Evolutionary conservation across 805 yeast genomes (phyloP), one percentile per base, ranked within the genome.

Genomic region (Wickerhamomyces mucosus): DNA sequence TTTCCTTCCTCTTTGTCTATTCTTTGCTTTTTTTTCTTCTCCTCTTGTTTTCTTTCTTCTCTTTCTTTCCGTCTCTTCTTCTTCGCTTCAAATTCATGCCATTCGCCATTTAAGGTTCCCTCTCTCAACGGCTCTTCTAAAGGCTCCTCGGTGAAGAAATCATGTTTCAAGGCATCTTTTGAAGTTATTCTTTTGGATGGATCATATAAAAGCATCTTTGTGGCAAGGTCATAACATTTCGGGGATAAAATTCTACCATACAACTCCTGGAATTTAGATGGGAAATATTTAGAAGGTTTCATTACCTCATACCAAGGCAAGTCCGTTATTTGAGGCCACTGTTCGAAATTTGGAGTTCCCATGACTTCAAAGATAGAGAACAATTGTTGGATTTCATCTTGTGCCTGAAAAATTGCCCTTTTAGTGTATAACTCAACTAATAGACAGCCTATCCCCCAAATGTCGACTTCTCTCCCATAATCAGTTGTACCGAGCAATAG

Each of bases 11-110:
- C 23, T 11, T 32, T 22, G 16, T 23, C 35, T 15, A 20, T 21
- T 28, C 25, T 31, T 19, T 32, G 37, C 26, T 41, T 41, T 20
- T 35, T 33, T 20, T 34, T 37, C 5, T 30, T 34, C 18, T 46
- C 47, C 25, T 45, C 45, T 18, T 25, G 24, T 21, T 38, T 42
- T 10, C 35, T 27, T 24, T 48, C 51, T 26, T 48, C 53, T 21
- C 51, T 30, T 29, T 49, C 52, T 28, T 39, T 48, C 32, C 48
- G 43, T 40, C 53, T 48, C 45, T 80, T 70, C 58, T 75, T 78
- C 55, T 89, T 86, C 3, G 95, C 92, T 48, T 89, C 98, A 54
- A 80, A 89, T 51, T 89, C 98, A 51, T 89, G 98, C 92, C 96
- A 89, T 54, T 94, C 97, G 4, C 92, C 94, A 34, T 64, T 61